phyloP scores from a whole-genome alignment of 2,329 filamentous ascomycete genomes.

The Mariannaea elegans region DNA sequence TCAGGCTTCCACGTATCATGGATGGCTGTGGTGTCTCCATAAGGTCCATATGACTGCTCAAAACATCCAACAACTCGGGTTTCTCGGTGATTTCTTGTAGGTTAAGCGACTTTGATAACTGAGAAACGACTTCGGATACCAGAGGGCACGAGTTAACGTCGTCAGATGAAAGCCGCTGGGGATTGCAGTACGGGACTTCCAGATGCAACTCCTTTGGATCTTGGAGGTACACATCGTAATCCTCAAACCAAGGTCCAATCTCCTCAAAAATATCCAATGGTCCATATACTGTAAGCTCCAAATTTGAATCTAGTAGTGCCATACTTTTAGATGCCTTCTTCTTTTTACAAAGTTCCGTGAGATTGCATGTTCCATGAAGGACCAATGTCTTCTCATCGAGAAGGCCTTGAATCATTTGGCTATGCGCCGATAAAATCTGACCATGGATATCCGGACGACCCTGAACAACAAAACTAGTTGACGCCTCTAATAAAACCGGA shows the following conservation, averaged over 20 bases:
- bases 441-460: background rate
- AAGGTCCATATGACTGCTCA: background rate
- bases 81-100: background rate
- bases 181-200: background rate
- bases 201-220: background rate
- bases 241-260: background rate
- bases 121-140: background rate
- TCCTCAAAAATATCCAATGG: constrained; percentile 14
- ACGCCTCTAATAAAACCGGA: constrained; percentile 5
- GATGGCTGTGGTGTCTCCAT: background rate
- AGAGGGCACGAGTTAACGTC: background rate
- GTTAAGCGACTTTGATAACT: background rate
- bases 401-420: constrained; percentile 27
- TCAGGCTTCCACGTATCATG: background rate
- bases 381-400: constrained; percentile 18
- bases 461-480: background rate
- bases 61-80: background rate
- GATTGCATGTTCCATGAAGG: background rate
- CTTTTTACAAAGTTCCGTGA: background rate
- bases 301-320: background rate
- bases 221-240: constrained; percentile 1
- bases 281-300: constrained; percentile 44
- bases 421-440: background rate
- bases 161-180: background rate
- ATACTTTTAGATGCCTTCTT: background rate